Evolutionary conservation across 345 rosid species (phyloP), one percentile per base, ranked within the genome.

Genomic region (Populus euphratica): DNA sequence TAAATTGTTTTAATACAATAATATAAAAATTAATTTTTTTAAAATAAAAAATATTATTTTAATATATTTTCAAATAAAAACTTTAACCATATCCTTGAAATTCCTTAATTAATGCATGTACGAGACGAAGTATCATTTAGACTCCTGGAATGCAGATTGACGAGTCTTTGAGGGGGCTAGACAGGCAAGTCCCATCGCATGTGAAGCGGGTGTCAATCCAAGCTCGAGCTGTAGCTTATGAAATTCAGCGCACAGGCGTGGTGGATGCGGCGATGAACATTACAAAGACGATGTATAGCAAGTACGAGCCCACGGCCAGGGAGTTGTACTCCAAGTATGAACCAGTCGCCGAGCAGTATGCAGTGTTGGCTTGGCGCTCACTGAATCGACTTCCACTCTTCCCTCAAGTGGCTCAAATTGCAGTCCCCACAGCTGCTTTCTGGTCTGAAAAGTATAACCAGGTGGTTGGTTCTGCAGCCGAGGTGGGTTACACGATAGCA

Each of bases 361-460:
- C 90, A 5, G 86, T 75, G 25, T 81, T 81, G 21, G 80, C 85
- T 36, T 94, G 95, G 92, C 76, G 86, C 18, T 62, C 78, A 76
- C 81, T 91, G 82, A 91, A 87, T 63, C 78, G 81, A 73, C 77
- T 91, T 5, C 91, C 95, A 0, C 38, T 91, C 36, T 87, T 91
- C 52, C 88, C 89, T 7, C 85, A 88, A 63, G 78, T 88, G 84
- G 91, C 94, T 44, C 81, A 87, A 44, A 41, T 89, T 6, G 83
- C 80, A 13, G 85, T 88, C 25, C 95, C 95, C 5, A 86, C 88
- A 8, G 90, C 86, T 44, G 91, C 91, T 27, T 87, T 85, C 75
- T 93, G 95, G 90, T 86, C 88, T 1, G 92, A 87, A 20, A 91
- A 85, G 87, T 94, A 94, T 74, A 94, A 94, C 76, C 80, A 80